Base-by-base conservation (phyloP, 2,329 filamentous ascomycete genomes). In the Monosporascus ibericus region DNA sequence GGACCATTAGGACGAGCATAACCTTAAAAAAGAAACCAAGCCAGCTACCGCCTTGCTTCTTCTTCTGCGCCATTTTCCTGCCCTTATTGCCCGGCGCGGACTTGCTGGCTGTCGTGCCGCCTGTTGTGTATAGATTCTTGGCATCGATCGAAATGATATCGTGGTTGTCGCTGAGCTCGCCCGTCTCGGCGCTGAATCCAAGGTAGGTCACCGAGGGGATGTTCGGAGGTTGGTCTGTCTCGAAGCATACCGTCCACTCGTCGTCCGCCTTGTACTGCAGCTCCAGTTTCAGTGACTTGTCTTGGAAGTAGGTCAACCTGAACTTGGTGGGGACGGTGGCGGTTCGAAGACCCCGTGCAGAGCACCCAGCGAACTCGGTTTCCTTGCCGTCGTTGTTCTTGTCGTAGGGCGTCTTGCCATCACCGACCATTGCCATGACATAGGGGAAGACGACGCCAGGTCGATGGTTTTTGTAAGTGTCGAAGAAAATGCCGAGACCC, bases 401-500 rank as follows among this genome's bases (percentile, higher is more conserved):
- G 76, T 97, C 91, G 73, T 99, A 99, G 15, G 77, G 69, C 6
- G 87, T 95, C 68, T 90, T 78, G 56, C 94, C 92, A 69, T 99
- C 94, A 55, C 94, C 94, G 61, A 91, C 79, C 94, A 97, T 97
- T 57, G 92, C 92, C 92, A 97, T 96, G 65, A 99, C 87, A 68
- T 96, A 96, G 48, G 94, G 94, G 73, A 99, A 99, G 47, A 96
- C 88, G 42, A 90, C 87, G 44, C 94, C 94, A 0, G 94, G 92
- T 15, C 94, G 85, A 76, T 96, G 96, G 78, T 99, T 99, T 84
- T 99, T 99, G 80, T 99, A 99, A 44, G 94, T 99, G 70, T 99
- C 94, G 74, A 99, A 83, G 76, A 96, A 97, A 71, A 99, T 81
- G 51, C 91, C 94, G 47, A 99, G 80, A 5, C 94, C 94, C 70